phyloP scores from a whole-genome alignment of 306 rosid genomes.

The Prinsepia uniflora region DNA sequence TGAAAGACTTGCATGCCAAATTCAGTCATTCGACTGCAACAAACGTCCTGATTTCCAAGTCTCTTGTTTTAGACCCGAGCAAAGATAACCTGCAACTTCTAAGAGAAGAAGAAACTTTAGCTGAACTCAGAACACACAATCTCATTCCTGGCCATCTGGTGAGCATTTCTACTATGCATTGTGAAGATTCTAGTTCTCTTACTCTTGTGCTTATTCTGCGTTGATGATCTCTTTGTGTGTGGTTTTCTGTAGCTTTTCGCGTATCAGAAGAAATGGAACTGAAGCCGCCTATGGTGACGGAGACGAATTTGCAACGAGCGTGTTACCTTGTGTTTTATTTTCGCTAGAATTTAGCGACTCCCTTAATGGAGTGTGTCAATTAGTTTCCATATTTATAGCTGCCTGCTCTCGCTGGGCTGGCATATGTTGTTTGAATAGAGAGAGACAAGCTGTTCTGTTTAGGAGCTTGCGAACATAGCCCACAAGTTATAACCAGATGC shows the following conservation, averaged over 20 bases:
- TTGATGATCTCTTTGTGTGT: background rate
- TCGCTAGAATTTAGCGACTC: constrained; percentile 14
- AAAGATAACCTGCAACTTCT: constrained; percentile 39
- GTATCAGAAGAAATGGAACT: constrained; percentile 48
- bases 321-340: background rate
- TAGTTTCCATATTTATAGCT: constrained; percentile 18
- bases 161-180: constrained; percentile 12
- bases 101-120: constrained; percentile 51
- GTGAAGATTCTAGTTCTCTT: too few species aligned
- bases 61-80: constrained; percentile 31
- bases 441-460: background rate
- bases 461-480: constrained; percentile 7
- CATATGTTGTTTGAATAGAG: constrained; percentile 5
- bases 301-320: constrained; percentile 5
- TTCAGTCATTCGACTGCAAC: constrained; percentile 28
- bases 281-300: constrained; percentile 18
- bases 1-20: constrained; percentile 34
- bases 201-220: background rate
- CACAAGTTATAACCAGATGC: constrained; percentile 10
- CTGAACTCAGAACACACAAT: constrained; percentile 36
- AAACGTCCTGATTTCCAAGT: constrained; percentile 4
- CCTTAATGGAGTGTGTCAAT: constrained; percentile 15
- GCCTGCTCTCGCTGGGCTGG: background rate
- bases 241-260: constrained; percentile 51
- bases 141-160: constrained; percentile 52